Evolutionary conservation across 2,329 filamentous ascomycete species (phyloP), one percentile per base, ranked within the genome.

Genomic region (Fusarium sp.): DNA sequence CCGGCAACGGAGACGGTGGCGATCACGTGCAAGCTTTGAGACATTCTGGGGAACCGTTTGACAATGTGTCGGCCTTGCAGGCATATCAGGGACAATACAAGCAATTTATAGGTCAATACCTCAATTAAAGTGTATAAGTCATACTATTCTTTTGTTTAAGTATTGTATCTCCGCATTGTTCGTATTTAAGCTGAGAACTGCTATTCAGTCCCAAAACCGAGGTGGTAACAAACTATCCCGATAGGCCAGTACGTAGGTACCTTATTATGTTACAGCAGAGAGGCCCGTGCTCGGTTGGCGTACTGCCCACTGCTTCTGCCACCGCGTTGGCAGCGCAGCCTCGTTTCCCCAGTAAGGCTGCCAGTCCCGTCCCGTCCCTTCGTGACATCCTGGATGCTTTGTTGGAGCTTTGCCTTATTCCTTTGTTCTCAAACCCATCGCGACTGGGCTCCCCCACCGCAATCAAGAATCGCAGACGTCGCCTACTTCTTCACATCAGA

Each of bases 301-400:
- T 54, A n/a, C 46, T 15, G 8, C 31, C 20, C n/a, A 52, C 35
- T 16, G 31, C 13, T 16, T 16, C 57, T 68, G 57, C 65, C 47
- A 52, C 53, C 37, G 55, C 55, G 55, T 42, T 39, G 68, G 53
- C 59, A 48, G 47, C 46, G 68, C 69, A 74, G 73, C 73, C 73
- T 75, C 50, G 69, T 71, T 74, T 70, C 67, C 59, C 62, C 62
- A 58, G 68, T 70, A 63, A 75, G 73, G 73, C 70, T 75, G 70
- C 69, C 48, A 74, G 62, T 66, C 59, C n/a, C n/a, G n/a, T n/a
- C n/a, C n/a, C n/a, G n/a, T n/a, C n/a, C n/a, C 57, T 68, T 66
- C 70, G 69, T 73, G 66, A 71, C 68, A 67, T 52, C 35, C 49
- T 44, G 29, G 31, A 44, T 52, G 49, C 56, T 57, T 54, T 56